Evolutionary conservation across 345 rosid species (phyloP), one percentile per base, ranked within the genome.

Genomic region (Melaleuca alternifolia): DNA sequence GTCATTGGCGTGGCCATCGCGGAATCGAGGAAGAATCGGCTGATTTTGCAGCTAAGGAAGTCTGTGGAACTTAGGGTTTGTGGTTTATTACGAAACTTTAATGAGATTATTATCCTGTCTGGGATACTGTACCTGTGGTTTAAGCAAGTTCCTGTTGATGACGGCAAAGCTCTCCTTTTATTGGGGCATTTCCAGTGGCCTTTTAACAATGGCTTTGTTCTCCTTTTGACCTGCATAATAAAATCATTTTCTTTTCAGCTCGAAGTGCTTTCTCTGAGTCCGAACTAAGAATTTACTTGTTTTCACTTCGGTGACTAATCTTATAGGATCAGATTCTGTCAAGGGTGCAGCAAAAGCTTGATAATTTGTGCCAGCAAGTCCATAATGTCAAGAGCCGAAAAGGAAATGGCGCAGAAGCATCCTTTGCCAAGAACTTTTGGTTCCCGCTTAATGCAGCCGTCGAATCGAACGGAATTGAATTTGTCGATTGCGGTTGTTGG

Each of bases 261-360:
- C 59, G 16, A 28, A 30, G 6, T 15, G 37, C 84, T 50, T 65
- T 50, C 24, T 28, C n/a, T 5, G 26, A 71, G 46, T 1, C 48
- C 33, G 57, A 13, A 33, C n/a, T n/a, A 30, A 11, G 33, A 6
- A 50, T 52, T 54, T 41, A 62, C 75, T 85, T 5, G 16, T 46
- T 71, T 86, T 52, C 7, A 48, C 20, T 28, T 59, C 5, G 54
- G n/a, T 33, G 41, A 86, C 76, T 79, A 50, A 33, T 30, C 85
- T 89, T 89, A 30, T 93, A 97, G 99, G 99, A 97, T 92, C 92
- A 94, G 92, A 89, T 95, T 89, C 93, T 97, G 26, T 90, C 93
- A 57, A 91, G 92, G 86, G 94, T 96, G 98, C 98, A 96, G 88
- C 94, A 94, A 89, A 96, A 96, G 93, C 95, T 97, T 18, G 99